Conservation (phyloP, 768 basidiomycete species). For the Auricularia cornea region DNA sequence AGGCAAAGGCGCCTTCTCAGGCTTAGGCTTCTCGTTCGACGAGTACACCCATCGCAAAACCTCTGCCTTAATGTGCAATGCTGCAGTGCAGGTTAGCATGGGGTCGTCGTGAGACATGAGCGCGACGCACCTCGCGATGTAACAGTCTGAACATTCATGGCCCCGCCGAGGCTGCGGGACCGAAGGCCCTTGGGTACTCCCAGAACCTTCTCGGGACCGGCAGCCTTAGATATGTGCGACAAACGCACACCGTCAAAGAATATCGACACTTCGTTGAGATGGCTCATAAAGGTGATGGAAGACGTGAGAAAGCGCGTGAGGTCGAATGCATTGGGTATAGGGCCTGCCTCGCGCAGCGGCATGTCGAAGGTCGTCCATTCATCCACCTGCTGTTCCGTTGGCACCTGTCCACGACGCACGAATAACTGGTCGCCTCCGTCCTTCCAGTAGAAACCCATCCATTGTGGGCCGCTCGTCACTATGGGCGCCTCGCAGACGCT, state of each 20-base stretch:
- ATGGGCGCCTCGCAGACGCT: slow-evolving; percentile 25
- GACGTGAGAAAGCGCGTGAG: slow-evolving; percentile 85
- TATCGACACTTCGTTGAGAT: slow-evolving; percentile 67
- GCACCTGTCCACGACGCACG: slow-evolving; percentile 67
- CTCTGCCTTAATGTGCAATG: slow-evolving; percentile 69
- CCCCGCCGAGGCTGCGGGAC: slow-evolving; percentile 43
- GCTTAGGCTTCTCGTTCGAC: slow-evolving; percentile 47
- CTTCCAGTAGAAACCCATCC: slow-evolving; percentile 97
- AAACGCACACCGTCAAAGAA: slow-evolving; percentile 75
- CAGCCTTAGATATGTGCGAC: slow-evolving; percentile 54
- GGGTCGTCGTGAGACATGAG: slow-evolving; percentile 1
- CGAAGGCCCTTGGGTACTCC: slow-evolving; percentile 50
- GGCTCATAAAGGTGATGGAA: slow-evolving; percentile 87
- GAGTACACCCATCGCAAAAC: slow-evolving; percentile 75
- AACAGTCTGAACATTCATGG: slow-evolving; percentile 65
- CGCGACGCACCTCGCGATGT: slow-evolving; percentile 47
- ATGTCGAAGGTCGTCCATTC: slow-evolving; percentile 88
- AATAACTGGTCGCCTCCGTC: slow-evolving; percentile 85
- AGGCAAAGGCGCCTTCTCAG: slow-evolving; percentile 17
- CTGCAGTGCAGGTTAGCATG: slow-evolving; percentile 25
- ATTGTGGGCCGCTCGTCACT: slow-evolving; percentile 50
- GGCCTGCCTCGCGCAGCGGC: slow-evolving; percentile 68
- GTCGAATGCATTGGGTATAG: slow-evolving; percentile 78
- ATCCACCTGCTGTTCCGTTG: slow-evolving; percentile 25
- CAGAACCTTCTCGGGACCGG: slow-evolving; percentile 42